A percentile compares a stretch with the other conserved stretches of the same genome.
phyloP scores from a whole-genome alignment of 805 yeast species.

The Candida arabinofermentans region DNA sequence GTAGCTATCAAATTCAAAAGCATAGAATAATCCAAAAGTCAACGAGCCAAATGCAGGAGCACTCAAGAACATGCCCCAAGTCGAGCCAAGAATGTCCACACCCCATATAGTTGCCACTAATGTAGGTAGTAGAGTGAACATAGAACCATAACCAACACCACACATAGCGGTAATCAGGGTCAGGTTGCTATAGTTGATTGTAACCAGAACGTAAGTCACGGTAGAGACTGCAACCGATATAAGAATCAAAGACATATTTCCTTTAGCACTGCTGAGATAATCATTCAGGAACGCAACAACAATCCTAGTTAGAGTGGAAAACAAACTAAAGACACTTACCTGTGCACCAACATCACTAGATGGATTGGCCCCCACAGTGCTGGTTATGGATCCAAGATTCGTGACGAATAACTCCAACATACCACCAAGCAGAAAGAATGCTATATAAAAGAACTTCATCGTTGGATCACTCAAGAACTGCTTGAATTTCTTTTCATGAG shows the following conservation, averaged over 20 bases:
- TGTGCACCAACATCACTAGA: slow-evolving; percentile 11
- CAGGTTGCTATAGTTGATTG: slow-evolving; percentile 8
- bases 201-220: slow-evolving; percentile 10
- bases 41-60: slow-evolving; percentile 85
- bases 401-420: slow-evolving; percentile 83
- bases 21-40: slow-evolving; percentile 65
- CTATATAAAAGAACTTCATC: slow-evolving; percentile 56
- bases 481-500: slow-evolving; percentile 25
- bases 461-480: slow-evolving; percentile 46
- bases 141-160: slow-evolving; percentile 75
- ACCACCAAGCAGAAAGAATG: slow-evolving; percentile 68
- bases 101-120: slow-evolving; percentile 81
- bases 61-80: slow-evolving; percentile 83
- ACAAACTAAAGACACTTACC: slow-evolving; percentile 20
- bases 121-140: slow-evolving; percentile 79
- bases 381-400: slow-evolving; percentile 69
- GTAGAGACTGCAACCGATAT: slow-evolving; percentile 6
- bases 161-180: slow-evolving; percentile 30
- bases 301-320: slow-evolving; percentile 27
- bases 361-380: slow-evolving; percentile 29
- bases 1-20: slow-evolving; percentile 49
- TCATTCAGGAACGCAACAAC: slow-evolving; percentile 20
- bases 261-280: slow-evolving; percentile 5
- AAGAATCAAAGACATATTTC: slow-evolving; percentile 6
- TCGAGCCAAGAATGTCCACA: slow-evolving; percentile 75